Evolutionary conservation across 768 basidiomycete genomes (phyloP).

Genomic region (Kwoniella europaea): DNA sequence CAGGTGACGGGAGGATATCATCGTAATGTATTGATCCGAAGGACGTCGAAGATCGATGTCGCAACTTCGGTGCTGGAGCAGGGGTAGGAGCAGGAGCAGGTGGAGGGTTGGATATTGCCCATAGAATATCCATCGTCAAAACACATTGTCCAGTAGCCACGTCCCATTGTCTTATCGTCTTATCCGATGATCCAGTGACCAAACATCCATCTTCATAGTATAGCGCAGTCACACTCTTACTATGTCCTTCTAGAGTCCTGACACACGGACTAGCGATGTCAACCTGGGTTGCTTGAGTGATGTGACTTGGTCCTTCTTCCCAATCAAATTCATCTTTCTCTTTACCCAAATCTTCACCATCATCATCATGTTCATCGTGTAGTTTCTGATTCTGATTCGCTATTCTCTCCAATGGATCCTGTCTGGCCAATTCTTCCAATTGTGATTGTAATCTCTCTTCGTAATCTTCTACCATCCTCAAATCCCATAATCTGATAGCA

Average conservation of each 20-base stretch:
- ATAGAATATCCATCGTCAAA: conserved; percentile 99
- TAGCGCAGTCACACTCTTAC: conserved; percentile 85
- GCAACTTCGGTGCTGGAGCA: conserved; percentile 30
- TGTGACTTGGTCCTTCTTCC: conserved; percentile 46
- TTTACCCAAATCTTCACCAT: conserved; percentile 29
- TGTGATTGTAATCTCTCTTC: conserved; percentile 60
- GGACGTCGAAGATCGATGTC: conserved; percentile 52
- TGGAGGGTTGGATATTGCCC: conserved; percentile 94
- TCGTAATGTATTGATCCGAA: conserved; percentile 53
- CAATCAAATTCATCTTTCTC: conserved; percentile 45
- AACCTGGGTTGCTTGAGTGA: conserved; percentile 26
- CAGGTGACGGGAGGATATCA: conserved; percentile 52
- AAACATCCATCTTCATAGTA: conserved; percentile 95
- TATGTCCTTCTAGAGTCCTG: conserved; percentile 83
- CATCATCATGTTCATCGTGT: conserved; percentile 9
- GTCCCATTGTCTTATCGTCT: conserved; percentile 98
- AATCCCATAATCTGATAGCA: conserved; percentile 85
- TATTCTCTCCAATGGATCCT: conserved; percentile 52
- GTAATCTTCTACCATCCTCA: conserved; percentile 75
- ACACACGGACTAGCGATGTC: conserved; percentile 64
- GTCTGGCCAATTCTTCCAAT: conserved; percentile 31
- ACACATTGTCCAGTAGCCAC: conserved; percentile 96
- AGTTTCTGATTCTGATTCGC: conserved; percentile 30
- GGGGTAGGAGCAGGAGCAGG: conserved; percentile 31
- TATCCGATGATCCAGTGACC: conserved; percentile 97